A percentile compares a stretch with the other conserved stretches of the same genome.
phyloP scores from a whole-genome alignment of 2,329 filamentous ascomycete species.

The Coccinonectria pachysandricola region DNA sequence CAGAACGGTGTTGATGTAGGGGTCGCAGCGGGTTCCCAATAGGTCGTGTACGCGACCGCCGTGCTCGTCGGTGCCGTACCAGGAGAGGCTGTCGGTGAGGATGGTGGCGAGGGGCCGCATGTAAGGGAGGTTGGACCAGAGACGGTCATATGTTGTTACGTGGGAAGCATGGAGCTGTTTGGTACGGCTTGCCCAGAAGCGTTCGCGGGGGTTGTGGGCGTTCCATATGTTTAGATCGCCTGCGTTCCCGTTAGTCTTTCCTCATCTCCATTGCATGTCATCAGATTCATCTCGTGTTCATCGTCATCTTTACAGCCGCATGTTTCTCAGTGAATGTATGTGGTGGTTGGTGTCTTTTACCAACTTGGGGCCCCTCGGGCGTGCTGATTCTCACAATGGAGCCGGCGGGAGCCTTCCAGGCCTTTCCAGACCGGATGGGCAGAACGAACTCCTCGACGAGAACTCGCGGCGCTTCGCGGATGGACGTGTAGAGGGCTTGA shows the following conservation, averaged over 20 bases:
- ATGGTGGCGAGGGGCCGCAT: slow-evolving; percentile 67
- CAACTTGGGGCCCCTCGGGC: slow-evolving; percentile 67
- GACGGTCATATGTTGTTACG: slow-evolving; percentile 57
- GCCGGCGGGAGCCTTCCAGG: slow-evolving; percentile 61
- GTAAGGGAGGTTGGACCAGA: slow-evolving; percentile 72
- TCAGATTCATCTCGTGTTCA: slow-evolving; percentile 1
- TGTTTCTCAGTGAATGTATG: slow-evolving; percentile 4
- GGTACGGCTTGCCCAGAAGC: slow-evolving; percentile 73
- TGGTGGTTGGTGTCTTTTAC: slow-evolving; percentile 18
- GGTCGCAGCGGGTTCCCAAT: slow-evolving; percentile 73
- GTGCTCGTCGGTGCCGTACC: slow-evolving; percentile 50
- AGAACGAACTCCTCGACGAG: slow-evolving; percentile 47
- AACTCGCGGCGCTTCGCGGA: slow-evolving; percentile 39
- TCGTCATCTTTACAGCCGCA: slow-evolving; percentile 1
- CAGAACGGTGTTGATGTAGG: slow-evolving; percentile 69
- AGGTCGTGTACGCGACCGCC: slow-evolving; percentile 67
- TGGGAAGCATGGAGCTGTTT: slow-evolving; percentile 70
- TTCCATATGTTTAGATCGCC: slow-evolving; percentile 81
- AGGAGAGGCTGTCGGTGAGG: slow-evolving; percentile 52
- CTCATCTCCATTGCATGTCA: not conserved
- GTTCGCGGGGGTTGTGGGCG: slow-evolving; percentile 62
- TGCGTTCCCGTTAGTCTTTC: slow-evolving; percentile 5
- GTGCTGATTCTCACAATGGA: slow-evolving; percentile 64
- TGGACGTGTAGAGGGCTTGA: slow-evolving; percentile 45
- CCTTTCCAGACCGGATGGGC: slow-evolving; percentile 62